These are phyloP conservation scores for Nannochloris sp. DNA, from an alignment of 139 green algal genomes.

Conservation along the genomic window DNA sequence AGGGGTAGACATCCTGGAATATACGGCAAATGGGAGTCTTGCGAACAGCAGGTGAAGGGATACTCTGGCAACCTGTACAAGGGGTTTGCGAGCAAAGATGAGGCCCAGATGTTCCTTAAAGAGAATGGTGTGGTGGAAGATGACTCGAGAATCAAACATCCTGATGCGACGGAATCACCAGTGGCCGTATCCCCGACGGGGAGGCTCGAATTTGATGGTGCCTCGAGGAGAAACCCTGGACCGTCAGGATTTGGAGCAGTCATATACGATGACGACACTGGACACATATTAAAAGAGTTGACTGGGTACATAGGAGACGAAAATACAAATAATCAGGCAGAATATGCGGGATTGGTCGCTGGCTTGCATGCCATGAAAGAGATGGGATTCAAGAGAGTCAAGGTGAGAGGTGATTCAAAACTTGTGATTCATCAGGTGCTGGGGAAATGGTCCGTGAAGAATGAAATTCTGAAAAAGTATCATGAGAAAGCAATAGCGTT, in stretches of 20 bases:
- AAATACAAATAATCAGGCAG: slow-evolving; percentile 48
- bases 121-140: neutral
- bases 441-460: slow-evolving; percentile 27
- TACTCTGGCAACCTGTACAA: slow-evolving; percentile 20
- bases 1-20: slow-evolving; percentile 23
- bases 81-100: slow-evolving; percentile 19
- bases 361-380: slow-evolving; percentile 32
- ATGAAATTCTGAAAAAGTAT: slow-evolving; percentile 18
- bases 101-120: slow-evolving; percentile 15
- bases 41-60: slow-evolving; percentile 11
- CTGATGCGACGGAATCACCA: neutral
- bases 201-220: slow-evolving; percentile 43
- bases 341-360: slow-evolving; percentile 39
- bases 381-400: slow-evolving; percentile 18
- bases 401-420: slow-evolving; percentile 33
- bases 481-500: slow-evolving; percentile 6
- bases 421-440: slow-evolving; percentile 38
- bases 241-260: slow-evolving; percentile 32
- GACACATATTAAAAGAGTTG: slow-evolving; percentile 15
- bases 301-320: slow-evolving; percentile 18
- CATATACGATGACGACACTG: slow-evolving; percentile 19
- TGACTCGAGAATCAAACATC: neutral
- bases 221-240: slow-evolving; percentile 34
- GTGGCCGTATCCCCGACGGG: neutral
- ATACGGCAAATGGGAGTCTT: slow-evolving; percentile 26